Percentiles rank a stretch among this genome's conserved stretches.
Conservation (phyloP, 305 asterid species). For the Fraxinus velutina region DNA sequence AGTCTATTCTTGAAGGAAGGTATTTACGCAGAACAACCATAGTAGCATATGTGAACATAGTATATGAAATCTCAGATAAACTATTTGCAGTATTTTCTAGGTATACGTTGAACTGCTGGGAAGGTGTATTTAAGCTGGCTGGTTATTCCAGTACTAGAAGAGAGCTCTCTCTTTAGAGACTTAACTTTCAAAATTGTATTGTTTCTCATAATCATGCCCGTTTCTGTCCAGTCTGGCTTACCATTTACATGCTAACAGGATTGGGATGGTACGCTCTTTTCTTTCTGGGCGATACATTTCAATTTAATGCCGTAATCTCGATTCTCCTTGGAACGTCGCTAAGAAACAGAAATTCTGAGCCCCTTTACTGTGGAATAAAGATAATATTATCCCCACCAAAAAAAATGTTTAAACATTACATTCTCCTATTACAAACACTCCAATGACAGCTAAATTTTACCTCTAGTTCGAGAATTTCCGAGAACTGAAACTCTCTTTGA, state of each 20-base stretch:
- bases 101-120: background rate
- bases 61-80: background rate
- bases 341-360: background rate
- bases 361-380: background rate
- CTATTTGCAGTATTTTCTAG: background rate
- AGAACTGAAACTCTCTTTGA: background rate
- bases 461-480: background rate
- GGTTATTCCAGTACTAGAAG: background rate
- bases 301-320: background rate
- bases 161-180: background rate
- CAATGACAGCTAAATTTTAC: background rate
- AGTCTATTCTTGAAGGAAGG: background rate
- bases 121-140: background rate
- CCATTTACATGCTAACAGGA: background rate
- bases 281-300: background rate
- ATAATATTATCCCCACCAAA: no score
- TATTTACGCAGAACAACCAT: background rate
- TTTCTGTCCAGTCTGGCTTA: background rate
- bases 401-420: background rate
- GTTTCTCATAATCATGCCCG: background rate
- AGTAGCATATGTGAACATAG: background rate
- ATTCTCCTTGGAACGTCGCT: background rate
- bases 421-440: background rate
- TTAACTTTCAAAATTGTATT: background rate
- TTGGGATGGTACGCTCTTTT: background rate